Evolutionary conservation across 768 basidiomycete genomes (phyloP).

Genomic region (Cyathus striatus): DNA sequence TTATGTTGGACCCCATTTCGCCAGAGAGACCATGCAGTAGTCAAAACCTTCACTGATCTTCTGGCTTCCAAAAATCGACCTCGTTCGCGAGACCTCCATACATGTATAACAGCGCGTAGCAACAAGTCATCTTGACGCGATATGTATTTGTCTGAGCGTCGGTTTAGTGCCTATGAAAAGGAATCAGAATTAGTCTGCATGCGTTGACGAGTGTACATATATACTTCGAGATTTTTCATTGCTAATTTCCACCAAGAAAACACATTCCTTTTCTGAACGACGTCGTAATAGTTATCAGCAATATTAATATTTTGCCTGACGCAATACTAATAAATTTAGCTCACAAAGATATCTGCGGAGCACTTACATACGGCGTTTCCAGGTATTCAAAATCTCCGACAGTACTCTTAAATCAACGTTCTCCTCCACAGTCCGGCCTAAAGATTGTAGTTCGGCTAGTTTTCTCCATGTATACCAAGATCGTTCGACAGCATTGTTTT

Average conservation of each 20-base stretch:
- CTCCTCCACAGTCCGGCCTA: constrained; percentile 38
- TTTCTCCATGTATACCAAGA: constrained; percentile 59
- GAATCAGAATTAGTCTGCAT: background rate
- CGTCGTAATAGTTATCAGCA: constrained; percentile 39
- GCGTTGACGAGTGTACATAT: constrained; percentile 27
- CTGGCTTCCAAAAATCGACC: constrained; percentile 54
- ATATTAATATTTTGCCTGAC: constrained; percentile 38
- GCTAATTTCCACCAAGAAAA: constrained; percentile 54
- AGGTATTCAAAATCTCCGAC: constrained; percentile 40
- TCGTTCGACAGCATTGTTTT: constrained; percentile 29
- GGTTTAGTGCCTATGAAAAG: constrained; percentile 51
- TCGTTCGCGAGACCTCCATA: constrained; percentile 68
- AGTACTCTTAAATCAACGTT: constrained; percentile 45
- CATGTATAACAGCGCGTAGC: constrained; percentile 50
- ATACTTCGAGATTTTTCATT: constrained; percentile 41
- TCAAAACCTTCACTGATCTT: constrained; percentile 37
- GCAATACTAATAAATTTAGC: too few relatives aligned
- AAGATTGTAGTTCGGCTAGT: constrained; percentile 33
- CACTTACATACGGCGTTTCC: constrained; percentile 42
- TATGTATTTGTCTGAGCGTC: constrained; percentile 50
- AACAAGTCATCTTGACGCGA: constrained; percentile 54
- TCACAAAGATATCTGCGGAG: too few relatives aligned
- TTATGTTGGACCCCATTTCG: too few relatives aligned
- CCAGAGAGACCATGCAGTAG: constrained; percentile 48
- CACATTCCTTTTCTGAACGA: constrained; percentile 35